These are phyloP conservation scores for Amaranthus palmeri DNA, from an alignment of 148 eudicot genomes.

Conservation along the genomic window DNA sequence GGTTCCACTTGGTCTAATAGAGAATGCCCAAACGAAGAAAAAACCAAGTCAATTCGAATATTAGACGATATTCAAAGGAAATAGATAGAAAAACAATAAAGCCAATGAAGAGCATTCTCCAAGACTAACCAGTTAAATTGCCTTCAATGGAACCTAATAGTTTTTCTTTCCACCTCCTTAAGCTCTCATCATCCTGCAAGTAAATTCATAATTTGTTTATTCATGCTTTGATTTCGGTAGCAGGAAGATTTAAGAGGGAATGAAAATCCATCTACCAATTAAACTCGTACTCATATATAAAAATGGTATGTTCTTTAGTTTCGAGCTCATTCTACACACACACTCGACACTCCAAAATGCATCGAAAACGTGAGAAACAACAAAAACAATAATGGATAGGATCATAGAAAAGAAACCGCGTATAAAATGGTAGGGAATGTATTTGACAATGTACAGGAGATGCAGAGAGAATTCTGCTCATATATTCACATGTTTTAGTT, in stretches of 20 bases:
- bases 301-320: no score
- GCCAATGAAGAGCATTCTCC: not conserved
- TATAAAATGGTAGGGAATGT: no score
- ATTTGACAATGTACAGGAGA: no score
- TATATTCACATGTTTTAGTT: no score
- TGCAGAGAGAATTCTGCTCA: no score
- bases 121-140: constrained; percentile 47
- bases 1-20: constrained; percentile 54
- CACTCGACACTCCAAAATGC: no score
- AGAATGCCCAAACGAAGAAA: constrained; percentile 5
- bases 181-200: constrained; percentile 60
- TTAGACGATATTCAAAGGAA: not conserved
- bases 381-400: no score
- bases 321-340: no score
- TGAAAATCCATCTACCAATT: no score
- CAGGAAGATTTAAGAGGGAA: not conserved
- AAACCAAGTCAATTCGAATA: not conserved
- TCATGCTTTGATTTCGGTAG: not conserved
- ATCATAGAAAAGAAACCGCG: no score
- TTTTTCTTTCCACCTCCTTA: constrained; percentile 73
- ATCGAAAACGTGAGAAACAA: no score
- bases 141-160: constrained; percentile 52
- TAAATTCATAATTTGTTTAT: not conserved
- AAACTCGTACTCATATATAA: no score
- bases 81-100: not conserved